Percentiles rank a stretch among this genome's conserved stretches.
These are phyloP conservation scores for Scedosporium minutisporum DNA, from an alignment of 2,329 filamentous ascomycete species.

Conservation along the genomic window DNA sequence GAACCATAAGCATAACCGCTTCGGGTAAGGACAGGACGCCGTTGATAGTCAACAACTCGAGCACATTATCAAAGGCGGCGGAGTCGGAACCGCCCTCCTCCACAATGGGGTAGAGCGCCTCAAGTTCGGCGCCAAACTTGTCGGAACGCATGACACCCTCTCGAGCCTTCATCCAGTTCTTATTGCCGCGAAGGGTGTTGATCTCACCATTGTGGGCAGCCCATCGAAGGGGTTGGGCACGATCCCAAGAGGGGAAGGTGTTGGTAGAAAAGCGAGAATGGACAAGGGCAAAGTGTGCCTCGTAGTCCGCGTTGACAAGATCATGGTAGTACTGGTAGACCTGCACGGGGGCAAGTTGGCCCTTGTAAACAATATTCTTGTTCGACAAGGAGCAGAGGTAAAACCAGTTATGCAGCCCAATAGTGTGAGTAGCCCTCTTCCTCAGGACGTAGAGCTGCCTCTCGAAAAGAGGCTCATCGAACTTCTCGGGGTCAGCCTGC, in stretches of 20 bases:
- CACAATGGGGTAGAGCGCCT: constrained; percentile 84
- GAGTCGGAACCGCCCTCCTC: constrained; percentile 96
- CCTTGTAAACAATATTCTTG: constrained; percentile 99
- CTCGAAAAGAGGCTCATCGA: constrained; percentile 82
- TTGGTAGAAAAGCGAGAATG: constrained; percentile 98
- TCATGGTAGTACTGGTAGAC: constrained; percentile 99
- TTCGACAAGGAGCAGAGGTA: constrained; percentile 94
- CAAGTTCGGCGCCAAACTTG: constrained; percentile 85
- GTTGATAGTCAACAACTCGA: constrained; percentile 90
- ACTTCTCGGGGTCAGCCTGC: constrained; percentile 66
- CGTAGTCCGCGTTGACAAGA: constrained; percentile 91
- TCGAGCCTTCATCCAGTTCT: constrained; percentile 98
- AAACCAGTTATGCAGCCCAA: constrained; percentile 97
- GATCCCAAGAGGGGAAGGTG: constrained; percentile 97
- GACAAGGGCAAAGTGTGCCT: constrained; percentile 92
- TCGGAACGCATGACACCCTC: constrained; percentile 92
- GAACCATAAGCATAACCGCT: constrained; percentile 97
- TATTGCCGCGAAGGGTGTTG: constrained; percentile 93
- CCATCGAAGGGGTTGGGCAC: constrained; percentile 92
- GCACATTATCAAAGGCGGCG: constrained; percentile 92
- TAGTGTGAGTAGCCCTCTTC: constrained; percentile 89
- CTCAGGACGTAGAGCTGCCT: constrained; percentile 87
- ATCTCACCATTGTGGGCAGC: constrained; percentile 98
- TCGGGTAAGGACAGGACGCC: constrained; percentile 90
- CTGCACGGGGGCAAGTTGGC: constrained; percentile 85